These are phyloP conservation scores for Pittosporum tobira DNA, from an alignment of 129 eudicot genomes.

Conservation along the genomic window DNA sequence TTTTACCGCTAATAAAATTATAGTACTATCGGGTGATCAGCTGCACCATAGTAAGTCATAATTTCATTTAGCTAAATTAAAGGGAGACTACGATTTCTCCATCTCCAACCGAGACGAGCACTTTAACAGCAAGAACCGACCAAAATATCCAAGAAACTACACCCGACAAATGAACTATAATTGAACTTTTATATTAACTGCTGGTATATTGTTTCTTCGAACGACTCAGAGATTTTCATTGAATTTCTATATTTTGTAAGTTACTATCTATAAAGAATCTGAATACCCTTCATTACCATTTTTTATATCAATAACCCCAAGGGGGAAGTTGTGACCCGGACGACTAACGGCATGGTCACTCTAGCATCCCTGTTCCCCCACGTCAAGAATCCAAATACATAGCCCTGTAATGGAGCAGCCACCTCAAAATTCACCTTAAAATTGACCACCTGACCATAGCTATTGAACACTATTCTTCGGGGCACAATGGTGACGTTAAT, in stretches of 20 bases:
- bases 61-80: too few species aligned
- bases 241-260: background rate
- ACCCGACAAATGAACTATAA: too few species aligned
- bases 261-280: conserved; percentile 3
- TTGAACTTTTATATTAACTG: conserved; percentile 23
- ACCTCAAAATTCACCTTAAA: conserved; percentile 55
- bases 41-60: too few species aligned
- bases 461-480: conserved; percentile 30
- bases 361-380: conserved; percentile 51
- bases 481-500: conserved; percentile 56
- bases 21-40: too few species aligned
- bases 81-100: too few species aligned
- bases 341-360: conserved; percentile 62
- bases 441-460: conserved; percentile 51
- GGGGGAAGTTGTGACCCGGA: conserved; percentile 30
- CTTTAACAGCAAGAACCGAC: too few species aligned
- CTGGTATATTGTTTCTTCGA: conserved; percentile 12
- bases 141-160: too few species aligned
- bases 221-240: too few species aligned
- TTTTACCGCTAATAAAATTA: background rate
- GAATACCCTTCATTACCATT: conserved; percentile 6
- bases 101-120: too few species aligned
- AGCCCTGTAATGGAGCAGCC: conserved; percentile 50
- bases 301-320: conserved; percentile 29
- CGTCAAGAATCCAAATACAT: conserved; percentile 64